Evolutionary conservation across 352 stramenopile genomes (phyloP).

Genomic region (Globisporangium parvum): DNA sequence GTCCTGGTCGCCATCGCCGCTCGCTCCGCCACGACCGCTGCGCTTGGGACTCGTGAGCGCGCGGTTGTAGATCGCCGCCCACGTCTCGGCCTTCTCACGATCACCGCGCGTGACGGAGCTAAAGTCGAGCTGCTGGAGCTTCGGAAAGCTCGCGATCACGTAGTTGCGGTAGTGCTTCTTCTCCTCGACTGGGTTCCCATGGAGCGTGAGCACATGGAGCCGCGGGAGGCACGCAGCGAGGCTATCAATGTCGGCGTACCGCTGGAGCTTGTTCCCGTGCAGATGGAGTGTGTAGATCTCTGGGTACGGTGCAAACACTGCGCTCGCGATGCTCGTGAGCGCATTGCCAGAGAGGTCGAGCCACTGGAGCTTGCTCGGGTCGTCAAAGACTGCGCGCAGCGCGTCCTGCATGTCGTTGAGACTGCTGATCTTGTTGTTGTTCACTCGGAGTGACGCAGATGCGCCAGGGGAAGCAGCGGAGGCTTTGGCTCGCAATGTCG

Average conservation of each 20-base stretch:
- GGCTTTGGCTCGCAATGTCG: neutral
- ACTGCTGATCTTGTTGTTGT: constrained; percentile 57
- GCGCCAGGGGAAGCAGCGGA: neutral
- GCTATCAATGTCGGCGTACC: constrained; percentile 60
- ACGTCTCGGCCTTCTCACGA: constrained; percentile 59
- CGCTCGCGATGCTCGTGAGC: constrained; percentile 25
- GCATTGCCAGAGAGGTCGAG: constrained; percentile 58
- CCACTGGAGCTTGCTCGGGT: constrained; percentile 47
- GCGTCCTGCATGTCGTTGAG: constrained; percentile 50
- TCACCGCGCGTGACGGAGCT: constrained; percentile 62
- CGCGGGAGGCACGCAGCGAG: constrained; percentile 36
- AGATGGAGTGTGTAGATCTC: constrained; percentile 66
- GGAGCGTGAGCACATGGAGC: constrained; percentile 62
- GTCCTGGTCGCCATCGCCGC: neutral
- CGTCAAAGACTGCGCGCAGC: constrained; percentile 40
- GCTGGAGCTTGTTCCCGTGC: constrained; percentile 60
- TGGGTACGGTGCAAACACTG: constrained; percentile 36
- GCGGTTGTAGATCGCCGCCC: constrained; percentile 66
- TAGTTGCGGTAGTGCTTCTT: constrained; percentile 88
- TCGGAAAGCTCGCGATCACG: constrained; percentile 61
- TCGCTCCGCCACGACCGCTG: neutral
- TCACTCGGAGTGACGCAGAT: constrained; percentile 43
- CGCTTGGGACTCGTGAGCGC: constrained; percentile 16
- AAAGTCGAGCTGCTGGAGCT: constrained; percentile 70
- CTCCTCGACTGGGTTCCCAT: constrained; percentile 80